These are phyloP conservation scores for Cystobasidiaceae sp. DNA, from an alignment of 1,284 basidiomycete genomes.

Conservation along the genomic window DNA sequence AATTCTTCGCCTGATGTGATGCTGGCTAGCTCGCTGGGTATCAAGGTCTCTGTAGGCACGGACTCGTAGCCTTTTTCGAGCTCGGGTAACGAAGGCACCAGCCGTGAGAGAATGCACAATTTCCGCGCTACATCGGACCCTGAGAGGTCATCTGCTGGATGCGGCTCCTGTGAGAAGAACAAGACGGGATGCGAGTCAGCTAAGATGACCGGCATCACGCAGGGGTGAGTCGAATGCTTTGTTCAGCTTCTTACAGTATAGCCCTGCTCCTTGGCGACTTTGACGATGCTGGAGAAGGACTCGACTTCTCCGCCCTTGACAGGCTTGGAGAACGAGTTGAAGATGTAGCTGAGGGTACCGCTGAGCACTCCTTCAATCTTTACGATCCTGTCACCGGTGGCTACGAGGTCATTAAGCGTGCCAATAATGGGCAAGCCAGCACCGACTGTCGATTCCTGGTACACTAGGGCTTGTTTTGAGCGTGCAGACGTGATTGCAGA, in stretches of 20 bases:
- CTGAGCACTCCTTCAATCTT: conserved; percentile 70
- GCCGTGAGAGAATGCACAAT: conserved; percentile 85
- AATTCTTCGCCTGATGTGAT: conserved; percentile 74
- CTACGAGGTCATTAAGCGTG: conserved; percentile 83
- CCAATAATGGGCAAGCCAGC: conserved; percentile 89
- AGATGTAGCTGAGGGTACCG: conserved; percentile 97
- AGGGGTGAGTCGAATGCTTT: neutral
- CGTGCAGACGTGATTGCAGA: conserved; percentile 60
- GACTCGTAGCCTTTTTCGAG: conserved; percentile 68
- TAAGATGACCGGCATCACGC: neutral
- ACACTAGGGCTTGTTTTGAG: conserved; percentile 61
- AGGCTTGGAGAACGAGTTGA: conserved; percentile 79
- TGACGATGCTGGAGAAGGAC: conserved; percentile 82
- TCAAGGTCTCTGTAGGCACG: conserved; percentile 77
- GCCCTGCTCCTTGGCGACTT: conserved; percentile 80
- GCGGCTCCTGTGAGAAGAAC: conserved; percentile 97
- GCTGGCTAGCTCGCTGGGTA: conserved; percentile 67
- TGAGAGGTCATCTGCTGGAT: conserved; percentile 92
- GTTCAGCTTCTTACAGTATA: conserved; percentile 72
- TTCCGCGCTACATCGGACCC: conserved; percentile 97
- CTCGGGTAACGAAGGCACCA: conserved; percentile 51
- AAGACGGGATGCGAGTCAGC: no score
- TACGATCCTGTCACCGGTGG: conserved; percentile 76
- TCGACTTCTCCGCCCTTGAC: conserved; percentile 49
- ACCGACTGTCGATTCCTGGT: conserved; percentile 92